Evolutionary conservation across 805 yeast species (phyloP).

Genomic region (Kregervanrija pseudodelftensis): DNA sequence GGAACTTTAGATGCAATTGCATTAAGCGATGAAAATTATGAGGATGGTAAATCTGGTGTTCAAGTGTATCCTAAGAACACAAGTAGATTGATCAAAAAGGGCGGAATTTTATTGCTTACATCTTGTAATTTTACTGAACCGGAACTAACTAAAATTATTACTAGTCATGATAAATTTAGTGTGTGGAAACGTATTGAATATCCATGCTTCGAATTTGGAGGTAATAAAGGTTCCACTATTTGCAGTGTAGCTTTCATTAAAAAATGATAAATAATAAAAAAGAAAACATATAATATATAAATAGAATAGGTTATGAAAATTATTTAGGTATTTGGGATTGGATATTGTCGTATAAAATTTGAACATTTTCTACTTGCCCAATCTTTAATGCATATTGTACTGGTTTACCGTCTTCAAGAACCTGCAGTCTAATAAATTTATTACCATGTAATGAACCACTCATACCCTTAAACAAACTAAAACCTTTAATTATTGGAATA

Average conservation of each 20-base stretch:
- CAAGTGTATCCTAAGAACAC: slow-evolving; percentile 61
- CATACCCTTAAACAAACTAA: slow-evolving; percentile 70
- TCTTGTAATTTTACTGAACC: slow-evolving; percentile 89
- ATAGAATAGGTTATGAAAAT: not conserved
- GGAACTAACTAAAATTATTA: slow-evolving; percentile 56
- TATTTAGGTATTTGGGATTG: slow-evolving; percentile 28
- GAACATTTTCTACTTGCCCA: slow-evolving; percentile 53
- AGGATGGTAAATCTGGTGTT: slow-evolving; percentile 38
- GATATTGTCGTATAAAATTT: slow-evolving; percentile 47
- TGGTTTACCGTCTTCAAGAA: slow-evolving; percentile 59
- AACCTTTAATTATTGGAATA: slow-evolving; percentile 52
- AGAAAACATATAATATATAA: not conserved
- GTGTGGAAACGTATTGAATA: slow-evolving; percentile 66
- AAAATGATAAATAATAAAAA: slow-evolving; percentile 3
- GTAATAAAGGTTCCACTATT: slow-evolving; percentile 79
- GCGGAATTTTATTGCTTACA: slow-evolving; percentile 68
- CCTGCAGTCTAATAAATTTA: slow-evolving; percentile 71
- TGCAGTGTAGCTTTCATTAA: slow-evolving; percentile 76
- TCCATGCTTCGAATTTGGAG: slow-evolving; percentile 85
- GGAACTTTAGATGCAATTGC: slow-evolving; percentile 98
- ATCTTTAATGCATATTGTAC: slow-evolving; percentile 79
- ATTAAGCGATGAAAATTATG: slow-evolving; percentile 52
- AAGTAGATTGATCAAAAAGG: slow-evolving; percentile 43
- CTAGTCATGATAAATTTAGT: slow-evolving; percentile 35
- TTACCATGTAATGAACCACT: slow-evolving; percentile 80